Base-by-base conservation (phyloP, 2,329 filamentous ascomycete species). In the Diaporthe amygdali region DNA sequence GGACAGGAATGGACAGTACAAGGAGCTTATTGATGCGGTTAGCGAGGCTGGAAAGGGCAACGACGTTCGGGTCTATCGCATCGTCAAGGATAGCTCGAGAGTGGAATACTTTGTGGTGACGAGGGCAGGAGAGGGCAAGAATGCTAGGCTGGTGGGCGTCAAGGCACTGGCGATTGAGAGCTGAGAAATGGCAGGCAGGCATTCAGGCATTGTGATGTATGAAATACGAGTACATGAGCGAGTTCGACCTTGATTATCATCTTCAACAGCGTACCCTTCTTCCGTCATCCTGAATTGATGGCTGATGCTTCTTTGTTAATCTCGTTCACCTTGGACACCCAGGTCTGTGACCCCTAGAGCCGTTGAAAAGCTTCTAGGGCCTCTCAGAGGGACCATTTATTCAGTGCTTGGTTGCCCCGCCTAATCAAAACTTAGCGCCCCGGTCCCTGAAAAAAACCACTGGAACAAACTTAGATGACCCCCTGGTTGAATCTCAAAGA, bases 41-140 rank as follows among this genome's bases (percentile, higher is more conserved):
- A 87, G 87, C 74, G 84, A 89, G 79, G 91, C 88, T 17, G 87
- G 87, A 27, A 84, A 87, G 78, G 90, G 92, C 2, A 88, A 86
- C 72, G 91, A 94, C 74, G 89, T 96, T 66, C 89, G 91, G 78
- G 91, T 97, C 27, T 97, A 96, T 78, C 86, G 89, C 67, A 90
- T 97, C 10, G 83, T 86, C 71, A 85, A 89, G 76, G 90, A 88
- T 54, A 84, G 84, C 15, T 89, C 91, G 32, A 88, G 92, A 78
- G 86, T 87, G 17, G 93, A 97, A 82, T 97, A 97, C 81, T 97
- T 92, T 88, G 84, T 97, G 71, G 84, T 97, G 56, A 90, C 89
- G 27, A 79, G 92, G 75, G 87, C 91, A 77, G 82, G 82, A 56
- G 85, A 89, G 75, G 84, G 82, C 20, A 83, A 87, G 64, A 87